phyloP scores from a whole-genome alignment of 2,329 filamentous ascomycete genomes.

The Tolypocladium nubicola region DNA sequence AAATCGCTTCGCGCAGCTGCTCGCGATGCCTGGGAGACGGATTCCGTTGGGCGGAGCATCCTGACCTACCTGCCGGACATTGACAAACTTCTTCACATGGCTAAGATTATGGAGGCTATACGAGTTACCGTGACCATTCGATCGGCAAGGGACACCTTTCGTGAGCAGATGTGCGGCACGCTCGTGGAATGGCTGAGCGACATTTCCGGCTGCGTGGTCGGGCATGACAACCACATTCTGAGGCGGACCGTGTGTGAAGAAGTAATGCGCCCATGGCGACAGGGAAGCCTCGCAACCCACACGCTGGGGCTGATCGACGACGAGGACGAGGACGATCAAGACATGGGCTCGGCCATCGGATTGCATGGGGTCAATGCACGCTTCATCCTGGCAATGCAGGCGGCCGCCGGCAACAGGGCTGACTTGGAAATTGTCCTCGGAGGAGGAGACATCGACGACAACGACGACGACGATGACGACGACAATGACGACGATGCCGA shows the following conservation, averaged over 20 bases:
- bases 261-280: conserved; percentile 75
- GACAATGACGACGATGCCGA: conserved; percentile 59
- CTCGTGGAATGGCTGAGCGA: conserved; percentile 95
- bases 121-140: conserved; percentile 92
- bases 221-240: conserved; percentile 67
- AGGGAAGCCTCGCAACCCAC: conserved; percentile 76
- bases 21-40: conserved; percentile 74
- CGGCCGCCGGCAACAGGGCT: conserved; percentile 16
- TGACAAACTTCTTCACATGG: conserved; percentile 62
- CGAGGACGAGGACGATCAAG: conserved; percentile 37
- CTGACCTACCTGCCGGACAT: conserved; percentile 68
- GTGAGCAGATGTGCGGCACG: conserved; percentile 97
- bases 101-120: conserved; percentile 85
- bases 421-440: conserved; percentile 17
- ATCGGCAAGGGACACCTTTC: conserved; percentile 86
- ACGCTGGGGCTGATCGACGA: conserved; percentile 35
- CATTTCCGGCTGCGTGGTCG: conserved; percentile 81
- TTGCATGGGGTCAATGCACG: conserved; percentile 23
- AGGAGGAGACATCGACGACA: conserved; percentile 20
- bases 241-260: conserved; percentile 82
- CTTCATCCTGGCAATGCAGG: conserved; percentile 26
- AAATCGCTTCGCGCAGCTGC: conserved; percentile 59
- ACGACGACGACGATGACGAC: conserved; percentile 29
- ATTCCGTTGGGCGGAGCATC: conserved; percentile 78
- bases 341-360: conserved; percentile 24